These are phyloP conservation scores for Penicillium sumatraense DNA, from an alignment of 2,329 filamentous ascomycete species.

Conservation along the genomic window DNA sequence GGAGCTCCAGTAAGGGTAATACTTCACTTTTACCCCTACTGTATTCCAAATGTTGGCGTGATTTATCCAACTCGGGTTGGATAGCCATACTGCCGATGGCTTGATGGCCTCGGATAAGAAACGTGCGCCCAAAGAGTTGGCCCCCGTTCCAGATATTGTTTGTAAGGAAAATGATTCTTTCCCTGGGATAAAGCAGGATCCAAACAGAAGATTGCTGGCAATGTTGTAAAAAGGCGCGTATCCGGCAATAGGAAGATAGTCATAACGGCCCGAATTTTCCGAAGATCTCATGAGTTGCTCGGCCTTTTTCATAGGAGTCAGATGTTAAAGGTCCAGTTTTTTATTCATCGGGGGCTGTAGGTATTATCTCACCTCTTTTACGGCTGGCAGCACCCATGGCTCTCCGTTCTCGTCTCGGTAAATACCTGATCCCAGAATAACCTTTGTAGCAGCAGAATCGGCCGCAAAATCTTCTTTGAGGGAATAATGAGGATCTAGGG, in stretches of 20 bases:
- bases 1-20: slow-evolving; percentile 85
- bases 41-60: slow-evolving; percentile 91
- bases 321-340: no score
- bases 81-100: slow-evolving; percentile 74
- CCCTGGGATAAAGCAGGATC: background rate
- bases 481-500: slow-evolving; percentile 7
- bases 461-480: slow-evolving; percentile 6
- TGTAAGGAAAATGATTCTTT: slow-evolving; percentile 67
- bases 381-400: slow-evolving; percentile 1
- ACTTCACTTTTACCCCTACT: slow-evolving; percentile 71
- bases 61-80: slow-evolving; percentile 88
- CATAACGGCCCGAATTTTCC: background rate
- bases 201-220: slow-evolving; percentile 3
- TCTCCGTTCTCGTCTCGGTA: slow-evolving; percentile 3
- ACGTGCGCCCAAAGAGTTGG: slow-evolving; percentile 80
- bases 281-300: background rate
- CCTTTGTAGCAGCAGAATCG: background rate
- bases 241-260: slow-evolving; percentile 6
- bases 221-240: slow-evolving; percentile 3
- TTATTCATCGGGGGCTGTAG: background rate
- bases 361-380: background rate
- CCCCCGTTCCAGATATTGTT: slow-evolving; percentile 89
- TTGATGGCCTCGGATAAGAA: slow-evolving; percentile 83
- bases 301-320: background rate
- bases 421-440: slow-evolving; percentile 7